Base-by-base conservation (phyloP, 2,329 filamentous ascomycete species). In the Teratosphaeria gauchensis region DNA sequence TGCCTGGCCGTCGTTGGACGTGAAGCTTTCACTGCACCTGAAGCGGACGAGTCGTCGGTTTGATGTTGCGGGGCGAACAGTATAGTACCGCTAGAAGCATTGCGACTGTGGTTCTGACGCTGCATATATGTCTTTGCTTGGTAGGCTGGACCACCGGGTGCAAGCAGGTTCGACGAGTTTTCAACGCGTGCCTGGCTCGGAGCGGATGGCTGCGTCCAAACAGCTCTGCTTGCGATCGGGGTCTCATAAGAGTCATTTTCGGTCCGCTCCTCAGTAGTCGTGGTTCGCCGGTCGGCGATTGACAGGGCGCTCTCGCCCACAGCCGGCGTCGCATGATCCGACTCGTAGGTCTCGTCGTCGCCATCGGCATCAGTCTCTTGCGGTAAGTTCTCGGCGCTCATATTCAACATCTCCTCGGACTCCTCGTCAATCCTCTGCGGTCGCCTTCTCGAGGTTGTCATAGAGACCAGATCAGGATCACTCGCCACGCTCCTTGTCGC, bases 341-440 rank as follows among this genome's bases (percentile, higher is more conserved):
- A 65, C 21, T 92, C 88, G 58, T 90, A 88, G 58, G 88, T 92
- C 72, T 96, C 92, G 66, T 96, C 92, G 67, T 96, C 92, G 0
- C 90, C 90, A 28, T 95, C 90, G 6, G 86, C 89, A 67, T 94
- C 90, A 0, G 89, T 91, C 59, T 91, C 85, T 67, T 76, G 80
- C 51, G 80, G 75, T 48, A 77, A 63, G 59, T 80, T 72, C 59
- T 78, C 70, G 53, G 71, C 73, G 56, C 69, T 72, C n/a, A 72
- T 65, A n/a, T 31, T 7, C 4, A 66, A 69, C 2, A 65, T 68
- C 64, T 66, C 59, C 68, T 76, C 67, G 63, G 68, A 60, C 69
- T 76, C 67, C 72, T 80, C 71, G 64, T 79, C 76, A 71, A 83
- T 75, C 30, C 73, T 71, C 42, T 72, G 68, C 19, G 74, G 73